These are phyloP conservation scores for Neonectria sp. DNA, from an alignment of 2,329 filamentous ascomycete genomes.

Conservation along the genomic window DNA sequence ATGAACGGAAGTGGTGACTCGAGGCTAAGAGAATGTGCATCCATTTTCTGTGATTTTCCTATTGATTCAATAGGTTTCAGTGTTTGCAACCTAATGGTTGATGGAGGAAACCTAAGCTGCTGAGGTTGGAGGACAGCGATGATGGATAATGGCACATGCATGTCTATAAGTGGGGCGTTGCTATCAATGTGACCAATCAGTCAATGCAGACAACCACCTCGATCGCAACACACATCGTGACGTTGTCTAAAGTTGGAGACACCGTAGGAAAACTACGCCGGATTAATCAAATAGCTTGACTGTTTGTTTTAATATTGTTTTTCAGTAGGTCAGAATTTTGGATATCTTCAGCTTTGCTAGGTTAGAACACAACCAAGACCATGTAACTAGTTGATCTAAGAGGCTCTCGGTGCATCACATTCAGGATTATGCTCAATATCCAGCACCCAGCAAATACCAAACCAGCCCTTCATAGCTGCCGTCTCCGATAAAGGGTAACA, in stretches of 20 bases:
- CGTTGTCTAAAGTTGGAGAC: not conserved
- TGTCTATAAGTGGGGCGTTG: conserved; percentile 44
- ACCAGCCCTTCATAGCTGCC: not conserved
- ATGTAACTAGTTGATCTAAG: not conserved
- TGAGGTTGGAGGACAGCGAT: not conserved
- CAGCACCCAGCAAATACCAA: not conserved
- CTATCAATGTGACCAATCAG: conserved; percentile 51
- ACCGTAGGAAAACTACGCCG: not conserved
- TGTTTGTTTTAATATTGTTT: too few species aligned
- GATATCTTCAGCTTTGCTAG: not conserved
- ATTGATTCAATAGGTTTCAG: not conserved
- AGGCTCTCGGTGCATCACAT: too few species aligned
- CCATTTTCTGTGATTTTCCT: not conserved
- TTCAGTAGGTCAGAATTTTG: not conserved
- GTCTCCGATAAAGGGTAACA: not conserved
- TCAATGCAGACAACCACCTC: not conserved
- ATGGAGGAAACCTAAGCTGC: not conserved
- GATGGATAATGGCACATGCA: conserved; percentile 2
- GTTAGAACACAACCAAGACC: not conserved
- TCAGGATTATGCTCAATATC: not conserved
- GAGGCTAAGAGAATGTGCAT: not conserved
- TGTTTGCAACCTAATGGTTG: not conserved
- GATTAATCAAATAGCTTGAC: too few species aligned
- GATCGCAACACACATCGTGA: not conserved
- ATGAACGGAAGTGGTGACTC: not conserved